These are phyloP conservation scores for Daldinia vernicosa DNA, from an alignment of 495 filamentous ascomycete species.

Conservation along the genomic window DNA sequence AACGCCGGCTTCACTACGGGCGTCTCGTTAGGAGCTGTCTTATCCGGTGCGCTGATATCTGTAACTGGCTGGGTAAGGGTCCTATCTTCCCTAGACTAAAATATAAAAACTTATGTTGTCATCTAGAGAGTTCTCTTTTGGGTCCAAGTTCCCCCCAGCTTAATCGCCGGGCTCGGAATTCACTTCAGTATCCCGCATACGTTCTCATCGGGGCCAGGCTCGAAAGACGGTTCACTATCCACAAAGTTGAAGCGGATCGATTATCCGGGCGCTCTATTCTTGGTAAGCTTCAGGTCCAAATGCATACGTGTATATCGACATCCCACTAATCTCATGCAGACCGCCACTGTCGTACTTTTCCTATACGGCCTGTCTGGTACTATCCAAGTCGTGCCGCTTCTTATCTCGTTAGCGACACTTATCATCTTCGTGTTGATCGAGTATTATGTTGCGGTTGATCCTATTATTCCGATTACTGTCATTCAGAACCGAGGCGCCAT, in stretches of 20 bases:
- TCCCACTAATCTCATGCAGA: conserved; percentile 46
- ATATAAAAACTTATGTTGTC: conserved; percentile 5
- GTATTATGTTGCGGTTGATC: conserved; percentile 62
- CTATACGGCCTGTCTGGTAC: conserved; percentile 70
- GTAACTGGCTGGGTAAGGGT: conserved; percentile 72
- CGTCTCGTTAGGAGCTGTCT: conserved; percentile 72
- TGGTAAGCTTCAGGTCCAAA: conserved; percentile 56
- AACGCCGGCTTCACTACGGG: conserved; percentile 70
- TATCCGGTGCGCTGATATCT: conserved; percentile 70
- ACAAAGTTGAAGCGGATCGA: conserved; percentile 70
- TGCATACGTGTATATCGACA: background rate
- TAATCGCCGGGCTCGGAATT: conserved; percentile 65
- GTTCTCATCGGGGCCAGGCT: conserved; percentile 43
- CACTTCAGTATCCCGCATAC: conserved; percentile 66
- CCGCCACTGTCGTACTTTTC: conserved; percentile 65
- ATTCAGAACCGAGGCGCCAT: conserved; percentile 70
- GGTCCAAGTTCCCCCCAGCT: conserved; percentile 66
- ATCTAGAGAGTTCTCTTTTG: conserved; percentile 73
- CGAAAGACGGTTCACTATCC: conserved; percentile 38
- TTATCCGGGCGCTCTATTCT: conserved; percentile 69
- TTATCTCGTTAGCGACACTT: conserved; percentile 63
- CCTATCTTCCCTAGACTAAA: background rate
- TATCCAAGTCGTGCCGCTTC: conserved; percentile 65
- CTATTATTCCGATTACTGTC: conserved; percentile 74
- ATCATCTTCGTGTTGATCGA: conserved; percentile 69